Conservation (phyloP, 2,329 filamentous ascomycete species). For the Cladosporium sp. region DNA sequence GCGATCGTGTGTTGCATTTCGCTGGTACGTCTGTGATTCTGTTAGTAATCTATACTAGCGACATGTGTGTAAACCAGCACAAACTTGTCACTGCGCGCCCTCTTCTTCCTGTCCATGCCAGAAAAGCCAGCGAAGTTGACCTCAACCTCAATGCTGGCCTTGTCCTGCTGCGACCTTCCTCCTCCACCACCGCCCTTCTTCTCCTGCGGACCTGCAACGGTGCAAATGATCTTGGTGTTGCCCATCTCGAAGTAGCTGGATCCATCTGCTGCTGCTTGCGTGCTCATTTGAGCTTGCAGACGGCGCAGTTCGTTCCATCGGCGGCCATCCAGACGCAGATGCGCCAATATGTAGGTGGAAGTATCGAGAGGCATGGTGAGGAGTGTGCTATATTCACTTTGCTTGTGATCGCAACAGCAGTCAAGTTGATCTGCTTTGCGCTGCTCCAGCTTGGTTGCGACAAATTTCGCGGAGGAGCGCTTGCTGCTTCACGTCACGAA, state of each 20-base stretch:
- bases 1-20: slow-evolving; percentile 81
- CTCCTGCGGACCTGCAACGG: slow-evolving; percentile 83
- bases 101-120: slow-evolving; percentile 79
- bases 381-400: background rate
- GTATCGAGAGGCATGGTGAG: slow-evolving; percentile 88
- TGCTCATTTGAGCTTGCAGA: slow-evolving; percentile 84
- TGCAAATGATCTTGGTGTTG: slow-evolving; percentile 95
- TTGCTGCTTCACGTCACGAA: slow-evolving; percentile 2
- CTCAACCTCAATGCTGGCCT: slow-evolving; percentile 74
- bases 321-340: slow-evolving; percentile 68
- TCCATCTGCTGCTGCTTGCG: slow-evolving; percentile 88
- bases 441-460: background rate
- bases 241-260: slow-evolving; percentile 95
- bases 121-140: slow-evolving; percentile 87
- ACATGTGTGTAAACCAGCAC: slow-evolving; percentile 34
- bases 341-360: slow-evolving; percentile 83
- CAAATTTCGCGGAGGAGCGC: slow-evolving; percentile 8
- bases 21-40: slow-evolving; percentile 66
- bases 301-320: slow-evolving; percentile 97
- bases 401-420: background rate
- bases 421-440: background rate
- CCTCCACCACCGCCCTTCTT: slow-evolving; percentile 50
- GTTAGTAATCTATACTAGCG: slow-evolving; percentile 11
- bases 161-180: slow-evolving; percentile 44
- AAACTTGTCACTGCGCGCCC: slow-evolving; percentile 76